Evolutionary conservation across 2,329 filamentous ascomycete species (phyloP).

Genomic region (Cladosporium phlei): DNA sequence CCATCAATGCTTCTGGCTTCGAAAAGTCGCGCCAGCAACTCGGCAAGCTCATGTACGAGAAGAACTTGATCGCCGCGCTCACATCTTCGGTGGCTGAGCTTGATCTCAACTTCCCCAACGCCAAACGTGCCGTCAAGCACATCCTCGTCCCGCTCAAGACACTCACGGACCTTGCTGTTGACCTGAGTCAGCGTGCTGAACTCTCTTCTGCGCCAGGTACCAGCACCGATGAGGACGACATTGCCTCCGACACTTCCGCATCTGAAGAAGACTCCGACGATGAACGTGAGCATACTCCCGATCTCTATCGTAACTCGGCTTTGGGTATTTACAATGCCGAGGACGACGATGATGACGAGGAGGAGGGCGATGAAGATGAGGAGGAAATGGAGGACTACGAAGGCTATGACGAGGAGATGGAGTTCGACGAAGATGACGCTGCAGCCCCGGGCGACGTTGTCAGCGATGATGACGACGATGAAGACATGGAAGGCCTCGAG

Average conservation of each 20-base stretch:
- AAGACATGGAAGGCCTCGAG: conserved; percentile 74
- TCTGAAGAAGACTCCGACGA: conserved; percentile 56
- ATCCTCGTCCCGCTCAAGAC: conserved; percentile 85
- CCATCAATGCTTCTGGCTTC: conserved; percentile 12
- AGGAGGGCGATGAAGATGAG: conserved; percentile 58
- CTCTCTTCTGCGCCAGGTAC: conserved; percentile 59
- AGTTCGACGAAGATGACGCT: conserved; percentile 82
- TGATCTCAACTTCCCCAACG: conserved; percentile 87
- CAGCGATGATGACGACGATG: conserved; percentile 78
- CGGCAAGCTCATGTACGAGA: conserved; percentile 95
- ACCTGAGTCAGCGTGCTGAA: conserved; percentile 76
- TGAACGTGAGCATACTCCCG: conserved; percentile 82
- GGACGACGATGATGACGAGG: conserved; percentile 63
- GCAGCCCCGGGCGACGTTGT: conserved; percentile 80
- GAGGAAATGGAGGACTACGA: conserved; percentile 85
- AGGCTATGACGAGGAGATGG: conserved; percentile 84
- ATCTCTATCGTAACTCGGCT: conserved; percentile 93
- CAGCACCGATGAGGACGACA: conserved; percentile 73
- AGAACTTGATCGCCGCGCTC: conserved; percentile 83
- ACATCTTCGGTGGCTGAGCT: conserved; percentile 92
- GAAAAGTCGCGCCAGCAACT: conserved; percentile 69
- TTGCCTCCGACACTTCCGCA: conserved; percentile 79
- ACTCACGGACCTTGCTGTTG: conserved; percentile 79
- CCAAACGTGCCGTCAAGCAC: conserved; percentile 93
- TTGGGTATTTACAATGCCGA: conserved; percentile 88